These are phyloP conservation scores for Crithidia thermophila DNA, from an alignment of 208 protist species.

Conservation along the genomic window DNA sequence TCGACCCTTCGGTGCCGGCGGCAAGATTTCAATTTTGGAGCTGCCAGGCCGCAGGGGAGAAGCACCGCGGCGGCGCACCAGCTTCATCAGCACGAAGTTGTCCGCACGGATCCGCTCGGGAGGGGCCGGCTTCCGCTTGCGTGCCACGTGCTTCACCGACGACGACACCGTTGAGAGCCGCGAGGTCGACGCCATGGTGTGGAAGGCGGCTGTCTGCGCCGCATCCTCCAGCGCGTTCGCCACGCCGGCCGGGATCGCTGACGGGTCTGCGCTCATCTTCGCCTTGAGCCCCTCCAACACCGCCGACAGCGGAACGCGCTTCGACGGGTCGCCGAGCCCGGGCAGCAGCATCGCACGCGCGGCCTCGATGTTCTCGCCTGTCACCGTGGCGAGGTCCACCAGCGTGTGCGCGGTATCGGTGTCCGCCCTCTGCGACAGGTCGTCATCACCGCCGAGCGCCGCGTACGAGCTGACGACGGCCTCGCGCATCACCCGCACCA, in stretches of 20 bases:
- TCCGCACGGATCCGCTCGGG: constrained; percentile 19
- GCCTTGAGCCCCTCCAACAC: constrained; percentile 14
- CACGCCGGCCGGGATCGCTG: neutral
- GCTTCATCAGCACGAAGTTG: constrained; percentile 23
- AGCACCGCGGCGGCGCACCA: neutral
- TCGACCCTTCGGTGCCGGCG: constrained; percentile 2
- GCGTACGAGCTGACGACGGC: constrained; percentile 38
- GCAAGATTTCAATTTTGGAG: constrained; percentile 7
- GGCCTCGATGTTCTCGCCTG: constrained; percentile 7
- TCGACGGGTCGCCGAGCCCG: neutral
- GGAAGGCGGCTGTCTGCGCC: neutral
- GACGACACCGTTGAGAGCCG: constrained; percentile 10
- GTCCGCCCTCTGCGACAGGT: constrained; percentile 13
- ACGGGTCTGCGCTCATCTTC: neutral
- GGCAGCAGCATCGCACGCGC: constrained; percentile 22
- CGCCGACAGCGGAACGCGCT: constrained; percentile 8
- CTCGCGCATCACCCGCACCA: constrained; percentile 33
- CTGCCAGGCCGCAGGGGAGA: neutral
- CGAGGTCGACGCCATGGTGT: neutral
- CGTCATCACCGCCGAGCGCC: constrained; percentile 40
- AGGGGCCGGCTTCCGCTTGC: constrained; percentile 40
- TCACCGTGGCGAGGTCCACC: constrained; percentile 22
- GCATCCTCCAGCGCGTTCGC: neutral
- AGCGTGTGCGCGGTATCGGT: constrained; percentile 13
- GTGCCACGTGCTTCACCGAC: constrained; percentile 7